Percentiles rank a stretch among this genome's conserved stretches.
Evolutionary conservation across 495 filamentous ascomycete genomes (phyloP).

Genomic region (Xylaria palmicola): DNA sequence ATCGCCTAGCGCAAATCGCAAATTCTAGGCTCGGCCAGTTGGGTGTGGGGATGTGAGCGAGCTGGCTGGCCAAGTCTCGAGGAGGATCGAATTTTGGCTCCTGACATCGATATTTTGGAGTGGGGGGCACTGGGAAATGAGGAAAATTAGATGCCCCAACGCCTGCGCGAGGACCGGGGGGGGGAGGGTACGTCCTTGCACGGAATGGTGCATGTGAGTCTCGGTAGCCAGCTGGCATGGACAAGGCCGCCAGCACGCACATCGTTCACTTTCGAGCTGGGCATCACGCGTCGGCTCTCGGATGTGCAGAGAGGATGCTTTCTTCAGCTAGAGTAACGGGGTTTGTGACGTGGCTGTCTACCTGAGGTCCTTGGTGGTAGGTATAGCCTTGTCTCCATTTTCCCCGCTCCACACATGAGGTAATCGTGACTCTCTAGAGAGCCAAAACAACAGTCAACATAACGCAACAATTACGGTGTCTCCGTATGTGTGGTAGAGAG

Average conservation of each 20-base stretch:
- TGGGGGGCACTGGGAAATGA: not conserved
- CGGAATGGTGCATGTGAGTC: too few relatives aligned
- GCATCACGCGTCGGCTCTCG: too few relatives aligned
- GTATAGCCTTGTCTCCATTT: not conserved
- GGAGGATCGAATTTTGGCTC: constrained; percentile 1
- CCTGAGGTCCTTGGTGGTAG: too few relatives aligned
- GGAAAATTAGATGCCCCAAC: not conserved
- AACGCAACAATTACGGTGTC: not conserved
- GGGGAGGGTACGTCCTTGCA: too few relatives aligned
- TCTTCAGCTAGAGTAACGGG: too few relatives aligned
- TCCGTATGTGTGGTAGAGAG: not conserved
- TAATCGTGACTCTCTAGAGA: not conserved
- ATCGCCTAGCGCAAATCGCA: too few relatives aligned
- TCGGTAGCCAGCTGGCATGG: too few relatives aligned
- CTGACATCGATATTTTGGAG: not conserved
- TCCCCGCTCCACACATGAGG: constrained; percentile 2
- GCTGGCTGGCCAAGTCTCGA: not conserved
- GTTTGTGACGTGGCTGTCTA: too few relatives aligned
- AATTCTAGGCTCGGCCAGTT: too few relatives aligned
- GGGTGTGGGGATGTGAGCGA: not conserved
- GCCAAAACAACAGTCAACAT: not conserved
- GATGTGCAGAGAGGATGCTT: too few relatives aligned
- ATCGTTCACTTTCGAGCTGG: too few relatives aligned
- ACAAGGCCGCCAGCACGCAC: too few relatives aligned
- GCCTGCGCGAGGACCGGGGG: not conserved